Base-by-base conservation (phyloP, 495 filamentous ascomycete species). In the Immersiella caudata region DNA sequence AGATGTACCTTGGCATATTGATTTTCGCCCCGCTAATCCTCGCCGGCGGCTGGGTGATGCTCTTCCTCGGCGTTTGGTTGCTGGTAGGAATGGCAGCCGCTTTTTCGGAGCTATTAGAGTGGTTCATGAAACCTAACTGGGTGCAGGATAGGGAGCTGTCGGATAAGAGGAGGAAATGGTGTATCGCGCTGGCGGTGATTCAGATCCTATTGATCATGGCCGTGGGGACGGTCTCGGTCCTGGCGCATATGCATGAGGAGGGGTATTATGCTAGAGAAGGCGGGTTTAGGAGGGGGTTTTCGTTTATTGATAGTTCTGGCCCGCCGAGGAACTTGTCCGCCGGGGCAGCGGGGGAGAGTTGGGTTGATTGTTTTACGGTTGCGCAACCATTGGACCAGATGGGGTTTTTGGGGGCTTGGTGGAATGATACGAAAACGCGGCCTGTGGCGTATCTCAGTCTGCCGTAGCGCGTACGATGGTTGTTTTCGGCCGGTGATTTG, bases 351-450 rank as follows among this genome's bases (percentile, higher is more conserved):
- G 50, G 50, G 16, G 50, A 54, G 50, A 54, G 50, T 22, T 54
- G 50, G 50, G 50, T 54, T 5, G 50, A 54, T 54, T 54, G 50
- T 54, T 54, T 54, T 18, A 54, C 50, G n/a, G 50, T 54, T 54
- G 50, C 5, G 6, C 50, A 54, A 18, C 50, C 50, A 7, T 54
- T n/a, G 50, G 50, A 22, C n/a, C 50, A 54, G 16, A 54, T 54
- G 50, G 50, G 50, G 6, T 54, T 54, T 18, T 54, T 54, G 50
- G 50, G 5, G 5, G 50, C 50, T 6, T 54, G 50, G 50, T 54
- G 50, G 50, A 54, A 54, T 22, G 50, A n/a, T 54, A 54, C 50
- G 5, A 54, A 54, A 18, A 54, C 50, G 21, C 6, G 50, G 50
- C 21, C 50, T 22, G 50, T 54, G 5, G 50, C 50, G 6, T 54